A percentile compares a stretch with the other conserved stretches of the same genome.
These are phyloP conservation scores for Fusarium austroafricanum DNA, from an alignment of 2,329 filamentous ascomycete genomes.

Conservation along the genomic window DNA sequence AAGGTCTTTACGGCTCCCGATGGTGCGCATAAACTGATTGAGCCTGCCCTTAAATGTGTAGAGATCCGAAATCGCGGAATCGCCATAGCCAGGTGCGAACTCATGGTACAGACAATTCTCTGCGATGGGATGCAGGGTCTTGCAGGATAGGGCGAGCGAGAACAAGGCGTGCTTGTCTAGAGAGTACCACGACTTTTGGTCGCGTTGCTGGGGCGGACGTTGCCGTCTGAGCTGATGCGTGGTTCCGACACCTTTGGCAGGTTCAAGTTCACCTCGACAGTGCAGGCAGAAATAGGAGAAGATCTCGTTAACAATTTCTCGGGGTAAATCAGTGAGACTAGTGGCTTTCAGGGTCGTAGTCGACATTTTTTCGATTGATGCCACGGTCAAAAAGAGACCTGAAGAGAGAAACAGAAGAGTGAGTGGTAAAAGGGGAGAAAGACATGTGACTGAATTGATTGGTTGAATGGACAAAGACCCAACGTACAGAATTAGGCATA, in stretches of 20 bases:
- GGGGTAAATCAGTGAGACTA: accelerated
- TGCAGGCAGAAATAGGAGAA: neutral
- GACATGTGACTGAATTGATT: too few relatives aligned
- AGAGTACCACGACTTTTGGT: neutral
- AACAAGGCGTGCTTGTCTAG: neutral
- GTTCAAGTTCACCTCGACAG: neutral
- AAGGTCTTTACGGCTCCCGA: neutral
- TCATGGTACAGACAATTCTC: neutral
- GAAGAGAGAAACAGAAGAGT: too few relatives aligned
- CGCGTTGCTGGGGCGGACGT: neutral
- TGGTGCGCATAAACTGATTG: neutral
- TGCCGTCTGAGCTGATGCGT: neutral
- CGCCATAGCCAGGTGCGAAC: neutral
- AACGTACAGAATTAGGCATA: too few relatives aligned
- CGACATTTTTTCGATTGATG: neutral
- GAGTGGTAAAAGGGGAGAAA: too few relatives aligned
- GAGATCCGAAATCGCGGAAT: accelerated
- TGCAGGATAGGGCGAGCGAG: neutral
- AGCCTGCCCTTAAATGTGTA: neutral
- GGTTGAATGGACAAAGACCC: too few relatives aligned
- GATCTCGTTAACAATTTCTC: neutral
- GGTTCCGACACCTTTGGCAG: neutral
- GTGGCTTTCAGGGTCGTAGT: accelerated
- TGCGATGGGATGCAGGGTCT: accelerated
- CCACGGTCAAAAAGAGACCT: neutral